These are phyloP conservation scores for Gypsophila paniculata DNA, from an alignment of 179 eudicot genomes.

Conservation along the genomic window DNA sequence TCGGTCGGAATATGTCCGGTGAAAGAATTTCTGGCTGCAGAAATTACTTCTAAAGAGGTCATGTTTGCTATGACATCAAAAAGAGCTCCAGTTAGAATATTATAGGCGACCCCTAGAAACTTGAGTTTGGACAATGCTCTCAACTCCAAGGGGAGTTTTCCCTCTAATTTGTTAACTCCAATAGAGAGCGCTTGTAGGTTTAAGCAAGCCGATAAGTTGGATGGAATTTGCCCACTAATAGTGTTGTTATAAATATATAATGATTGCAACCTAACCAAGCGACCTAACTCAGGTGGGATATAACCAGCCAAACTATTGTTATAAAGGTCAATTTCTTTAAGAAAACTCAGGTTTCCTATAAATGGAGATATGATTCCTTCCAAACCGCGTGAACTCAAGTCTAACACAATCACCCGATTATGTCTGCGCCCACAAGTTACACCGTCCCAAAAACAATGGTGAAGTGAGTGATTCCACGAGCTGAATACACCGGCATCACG, in stretches of 20 bases:
- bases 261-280: too few species aligned
- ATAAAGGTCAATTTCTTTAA: too few species aligned
- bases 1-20: conserved; percentile 20
- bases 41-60: neutral
- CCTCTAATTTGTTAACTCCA: conserved; percentile 14
- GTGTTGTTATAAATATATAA: neutral
- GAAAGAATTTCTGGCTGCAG: neutral
- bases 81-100: conserved; percentile 22
- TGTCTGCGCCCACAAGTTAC: too few species aligned
- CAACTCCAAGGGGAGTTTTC: conserved; percentile 19
- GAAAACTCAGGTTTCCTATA: too few species aligned
- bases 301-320: too few species aligned
- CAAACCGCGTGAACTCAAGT: too few species aligned
- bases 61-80: conserved; percentile 16
- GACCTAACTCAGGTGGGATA: too few species aligned
- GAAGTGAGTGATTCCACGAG: too few species aligned
- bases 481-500: too few species aligned
- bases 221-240: conserved; percentile 18
- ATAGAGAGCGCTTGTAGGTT: conserved; percentile 6
- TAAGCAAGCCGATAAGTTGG: conserved; percentile 18
- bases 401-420: too few species aligned
- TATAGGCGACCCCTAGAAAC: neutral
- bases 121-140: conserved; percentile 12
- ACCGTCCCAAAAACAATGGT: too few species aligned
- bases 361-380: too few species aligned